Percentiles rank a stretch among this genome's conserved stretches.
phyloP scores from a whole-genome alignment of 2,329 filamentous ascomycete genomes.

The Myriangium duriaei region DNA sequence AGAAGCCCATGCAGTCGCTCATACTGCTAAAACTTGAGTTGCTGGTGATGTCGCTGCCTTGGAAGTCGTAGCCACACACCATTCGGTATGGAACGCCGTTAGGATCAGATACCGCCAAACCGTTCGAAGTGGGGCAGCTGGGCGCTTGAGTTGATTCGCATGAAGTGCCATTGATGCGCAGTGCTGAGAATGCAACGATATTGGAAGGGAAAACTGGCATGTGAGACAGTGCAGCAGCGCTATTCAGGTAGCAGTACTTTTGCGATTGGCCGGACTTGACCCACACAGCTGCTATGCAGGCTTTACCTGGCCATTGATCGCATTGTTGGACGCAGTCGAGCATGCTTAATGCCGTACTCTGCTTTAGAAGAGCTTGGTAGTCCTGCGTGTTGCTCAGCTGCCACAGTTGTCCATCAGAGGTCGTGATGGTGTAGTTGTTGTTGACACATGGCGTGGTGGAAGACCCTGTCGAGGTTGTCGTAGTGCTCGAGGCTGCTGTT shows the following conservation, averaged over 20 bases:
- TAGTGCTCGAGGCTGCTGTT: neutral
- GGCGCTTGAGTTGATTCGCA: constrained; percentile 1
- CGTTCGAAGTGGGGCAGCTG: neutral
- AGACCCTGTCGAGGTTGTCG: neutral
- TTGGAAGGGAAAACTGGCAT: neutral
- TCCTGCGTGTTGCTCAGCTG: constrained; percentile 1
- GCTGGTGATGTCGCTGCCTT: neutral
- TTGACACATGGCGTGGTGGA: neutral
- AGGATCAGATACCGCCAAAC: neutral
- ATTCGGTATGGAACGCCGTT: constrained; percentile 6
- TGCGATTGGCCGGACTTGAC: neutral
- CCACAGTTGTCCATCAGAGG: constrained; percentile 2
- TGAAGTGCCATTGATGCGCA: neutral
- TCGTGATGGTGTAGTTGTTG: constrained; percentile 1
- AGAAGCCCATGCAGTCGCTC: constrained; percentile 2
- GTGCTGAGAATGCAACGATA: constrained; percentile 1
- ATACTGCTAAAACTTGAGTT: neutral
- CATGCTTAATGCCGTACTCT: neutral
- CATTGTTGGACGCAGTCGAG: constrained; percentile 3
- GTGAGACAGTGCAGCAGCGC: neutral
- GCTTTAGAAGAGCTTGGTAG: neutral
- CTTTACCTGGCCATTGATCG: neutral
- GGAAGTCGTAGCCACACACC: neutral
- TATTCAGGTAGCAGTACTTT: constrained; percentile 1
- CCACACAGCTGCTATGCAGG: constrained; percentile 3